phyloP scores from a whole-genome alignment of 495 filamentous ascomycete genomes.

The Xylaria telfairii region DNA sequence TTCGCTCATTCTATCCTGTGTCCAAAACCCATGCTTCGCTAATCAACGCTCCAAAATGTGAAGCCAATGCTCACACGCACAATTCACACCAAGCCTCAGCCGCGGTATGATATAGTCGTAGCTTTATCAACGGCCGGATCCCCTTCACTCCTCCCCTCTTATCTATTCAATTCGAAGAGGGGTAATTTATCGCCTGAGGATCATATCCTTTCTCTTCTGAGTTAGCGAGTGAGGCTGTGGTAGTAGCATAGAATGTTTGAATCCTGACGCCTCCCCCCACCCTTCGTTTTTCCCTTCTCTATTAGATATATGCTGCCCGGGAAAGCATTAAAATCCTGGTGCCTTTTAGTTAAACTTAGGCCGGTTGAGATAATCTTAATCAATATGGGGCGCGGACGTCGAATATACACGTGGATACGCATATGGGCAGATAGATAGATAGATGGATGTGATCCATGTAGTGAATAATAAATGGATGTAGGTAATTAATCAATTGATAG shows the following conservation, averaged over 20 bases:
- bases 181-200: background rate
- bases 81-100: background rate
- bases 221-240: background rate
- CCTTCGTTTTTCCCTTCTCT: background rate
- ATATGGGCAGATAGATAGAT: background rate
- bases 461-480: too few relatives aligned
- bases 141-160: background rate
- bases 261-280: background rate
- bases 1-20: background rate
- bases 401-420: background rate
- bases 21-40: background rate
- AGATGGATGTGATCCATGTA: too few relatives aligned
- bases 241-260: background rate
- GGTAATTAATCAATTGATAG: background rate
- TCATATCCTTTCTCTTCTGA: background rate
- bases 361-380: background rate
- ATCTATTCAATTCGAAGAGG: background rate
- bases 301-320: background rate
- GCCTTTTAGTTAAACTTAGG: background rate
- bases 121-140: background rate
- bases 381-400: background rate
- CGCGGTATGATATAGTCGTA: background rate
- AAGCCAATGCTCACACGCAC: background rate
- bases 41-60: background rate
- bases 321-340: background rate